Base-by-base conservation (phyloP, 225 moss, liverwort and hornwort species). In the Physcomitrellopsis africana region DNA sequence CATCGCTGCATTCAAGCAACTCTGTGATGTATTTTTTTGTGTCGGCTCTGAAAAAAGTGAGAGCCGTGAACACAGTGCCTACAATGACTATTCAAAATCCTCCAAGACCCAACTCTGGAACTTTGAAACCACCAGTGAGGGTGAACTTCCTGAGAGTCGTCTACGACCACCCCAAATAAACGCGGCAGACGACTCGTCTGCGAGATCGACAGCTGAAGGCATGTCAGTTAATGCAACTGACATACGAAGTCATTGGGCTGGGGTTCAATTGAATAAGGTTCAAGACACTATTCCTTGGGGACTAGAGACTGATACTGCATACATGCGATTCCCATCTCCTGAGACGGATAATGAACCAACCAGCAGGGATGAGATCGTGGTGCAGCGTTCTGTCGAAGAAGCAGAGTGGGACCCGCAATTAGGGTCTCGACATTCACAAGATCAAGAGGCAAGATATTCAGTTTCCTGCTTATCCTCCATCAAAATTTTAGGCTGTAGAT, bases 1-100 rank as follows among this genome's bases (percentile, higher is more conserved):
- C 11, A 86, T 81, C 0, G 78, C 81, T 18, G 80, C 86, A 29
- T 86, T 86, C 63, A 86, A 81, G 78, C 81, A 86, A 73, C 83
- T 86, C 19, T 81, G 83, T 76, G 83, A 86, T 60, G 78, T 72
- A 19, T 72, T 72, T 58, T 86, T 86, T 60, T 65, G 70, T 59
- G 65, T 29, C 11, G 76, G 72, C 41, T 45, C 76, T 7, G 76
- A 27, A 19, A 70, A 48, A 12, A 67, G 48, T 29, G 27, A 45
- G 9, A 64, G 46, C 51, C 69, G 61, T 23, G 69, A 75, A 17
- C 69, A 63, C 18, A 73, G 8, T 60, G 17, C 72, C 59, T 72
- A 51, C 22, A 52, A 9, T 69, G 69, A 55, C 7, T 41, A 18
- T 51, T n/a, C 62, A 23, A 68, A 68, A 43, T 47, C 70, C 32